These are phyloP conservation scores for Elongisporangium prolatum DNA, from an alignment of 352 stramenopile genomes.

Conservation along the genomic window DNA sequence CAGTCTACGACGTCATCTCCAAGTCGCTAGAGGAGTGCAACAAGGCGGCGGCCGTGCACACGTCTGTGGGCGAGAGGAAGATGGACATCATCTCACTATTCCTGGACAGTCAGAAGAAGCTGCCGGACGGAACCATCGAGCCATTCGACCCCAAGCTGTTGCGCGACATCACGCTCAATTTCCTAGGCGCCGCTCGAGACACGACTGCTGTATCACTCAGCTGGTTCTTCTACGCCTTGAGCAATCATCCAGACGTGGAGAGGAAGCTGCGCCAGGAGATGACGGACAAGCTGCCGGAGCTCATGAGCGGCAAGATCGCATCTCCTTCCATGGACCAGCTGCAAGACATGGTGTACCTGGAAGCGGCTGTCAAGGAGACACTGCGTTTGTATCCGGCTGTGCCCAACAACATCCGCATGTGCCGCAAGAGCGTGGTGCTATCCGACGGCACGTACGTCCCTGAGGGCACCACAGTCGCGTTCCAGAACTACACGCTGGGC, in stretches of 20 bases:
- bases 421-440: conserved; percentile 42
- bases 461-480: conserved; percentile 32
- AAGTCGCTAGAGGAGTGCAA: conserved; percentile 12
- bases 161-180: conserved; percentile 62
- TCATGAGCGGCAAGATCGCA: conserved; percentile 12
- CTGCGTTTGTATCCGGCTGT: conserved; percentile 63
- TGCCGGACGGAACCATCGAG: conserved; percentile 11
- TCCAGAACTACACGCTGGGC: conserved; percentile 44
- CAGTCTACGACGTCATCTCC: conserved; percentile 14
- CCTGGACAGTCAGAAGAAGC: conserved; percentile 5
- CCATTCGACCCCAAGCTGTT: conserved; percentile 40
- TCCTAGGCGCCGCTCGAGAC: conserved; percentile 62
- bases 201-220: conserved; percentile 55
- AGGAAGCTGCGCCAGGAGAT: conserved; percentile 43
- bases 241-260: conserved; percentile 46
- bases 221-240: conserved; percentile 71
- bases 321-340: conserved; percentile 42
- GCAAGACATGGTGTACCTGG: conserved; percentile 33
- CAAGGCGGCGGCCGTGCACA: conserved; percentile 1
- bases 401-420: conserved; percentile 47
- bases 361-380: conserved; percentile 55
- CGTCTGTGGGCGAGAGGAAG: conserved; percentile 1
- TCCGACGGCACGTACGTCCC: conserved; percentile 48
- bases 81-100: conserved; percentile 12
- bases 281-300: conserved; percentile 17